Conservation (phyloP, 2,329 filamentous ascomycete genomes). For the Ascosphaera pollenicola region DNA sequence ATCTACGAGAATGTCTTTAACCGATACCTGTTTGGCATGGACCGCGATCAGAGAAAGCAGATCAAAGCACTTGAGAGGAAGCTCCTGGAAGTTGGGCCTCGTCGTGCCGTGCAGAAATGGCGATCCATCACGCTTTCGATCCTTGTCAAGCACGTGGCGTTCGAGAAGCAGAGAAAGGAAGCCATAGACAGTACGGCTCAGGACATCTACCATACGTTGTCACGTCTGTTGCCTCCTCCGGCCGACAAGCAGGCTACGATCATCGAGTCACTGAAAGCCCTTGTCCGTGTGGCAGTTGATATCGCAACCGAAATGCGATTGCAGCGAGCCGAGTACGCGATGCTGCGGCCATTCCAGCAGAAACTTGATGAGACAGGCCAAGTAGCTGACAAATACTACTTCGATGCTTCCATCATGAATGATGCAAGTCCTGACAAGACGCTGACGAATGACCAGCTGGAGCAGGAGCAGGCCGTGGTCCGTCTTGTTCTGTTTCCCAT, state of each 20-base stretch:
- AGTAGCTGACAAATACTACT: conserved; percentile 63
- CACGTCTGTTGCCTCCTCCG: conserved; percentile 68
- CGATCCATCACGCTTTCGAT: conserved; percentile 85
- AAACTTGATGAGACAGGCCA: conserved; percentile 91
- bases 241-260: conserved; percentile 60
- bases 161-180: conserved; percentile 58
- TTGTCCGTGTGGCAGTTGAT: conserved; percentile 71
- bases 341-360: conserved; percentile 85
- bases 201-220: conserved; percentile 67
- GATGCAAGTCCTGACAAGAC: conserved; percentile 53
- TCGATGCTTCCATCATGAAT: conserved; percentile 90
- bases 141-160: conserved; percentile 58
- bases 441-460: conserved; percentile 53
- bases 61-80: conserved; percentile 90
- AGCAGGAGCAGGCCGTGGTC: conserved; percentile 54
- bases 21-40: conserved; percentile 95
- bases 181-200: conserved; percentile 94
- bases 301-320: conserved; percentile 94
- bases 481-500: conserved; percentile 88
- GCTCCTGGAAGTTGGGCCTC: conserved; percentile 67
- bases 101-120: conserved; percentile 86
- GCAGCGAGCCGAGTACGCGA: conserved; percentile 92
- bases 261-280: conserved; percentile 61
- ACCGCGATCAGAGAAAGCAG: conserved; percentile 91
- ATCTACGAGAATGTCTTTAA: conserved; percentile 99